These are phyloP conservation scores for Vanrija humicola DNA, from an alignment of 1,284 basidiomycete species.

Conservation along the genomic window DNA sequence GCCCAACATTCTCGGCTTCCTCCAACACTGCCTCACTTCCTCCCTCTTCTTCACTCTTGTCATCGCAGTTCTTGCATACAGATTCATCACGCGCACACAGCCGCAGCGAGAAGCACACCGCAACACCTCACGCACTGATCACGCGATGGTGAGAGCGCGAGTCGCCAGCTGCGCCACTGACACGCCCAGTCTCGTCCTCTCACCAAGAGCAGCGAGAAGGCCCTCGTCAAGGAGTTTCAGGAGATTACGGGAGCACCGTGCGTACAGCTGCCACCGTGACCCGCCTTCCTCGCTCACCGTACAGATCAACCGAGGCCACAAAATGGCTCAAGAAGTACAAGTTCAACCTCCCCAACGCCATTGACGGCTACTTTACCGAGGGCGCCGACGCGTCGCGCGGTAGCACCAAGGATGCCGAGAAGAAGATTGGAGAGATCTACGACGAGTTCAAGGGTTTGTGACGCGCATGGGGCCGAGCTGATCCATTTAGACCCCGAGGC, in stretches of 20 bases:
- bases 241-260: constrained; percentile 42
- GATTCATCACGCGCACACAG: too few species aligned
- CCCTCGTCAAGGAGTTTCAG: constrained; percentile 31
- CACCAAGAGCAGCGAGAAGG: constrained; percentile 20
- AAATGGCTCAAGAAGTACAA: constrained; percentile 46
- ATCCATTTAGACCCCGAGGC: constrained; percentile 32
- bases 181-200: constrained; percentile 14
- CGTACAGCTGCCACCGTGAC: constrained; percentile 8
- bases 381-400: constrained; percentile 12
- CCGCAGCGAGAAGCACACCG: too few species aligned
- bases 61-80: too few species aligned
- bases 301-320: constrained; percentile 35
- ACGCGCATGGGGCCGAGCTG: too few species aligned
- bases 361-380: constrained; percentile 44
- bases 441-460: constrained; percentile 47
- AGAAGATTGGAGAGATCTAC: constrained; percentile 48
- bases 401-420: constrained; percentile 29
- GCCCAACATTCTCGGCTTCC: too few species aligned
- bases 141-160: too few species aligned
- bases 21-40: too few species aligned
- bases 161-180: neutral
- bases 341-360: constrained; percentile 33
- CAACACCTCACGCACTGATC: too few species aligned
- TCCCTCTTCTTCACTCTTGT: too few species aligned
- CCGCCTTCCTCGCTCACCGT: neutral